Base-by-base conservation (phyloP, 441 rosid species). In the Euphorbia celastroides region DNA sequence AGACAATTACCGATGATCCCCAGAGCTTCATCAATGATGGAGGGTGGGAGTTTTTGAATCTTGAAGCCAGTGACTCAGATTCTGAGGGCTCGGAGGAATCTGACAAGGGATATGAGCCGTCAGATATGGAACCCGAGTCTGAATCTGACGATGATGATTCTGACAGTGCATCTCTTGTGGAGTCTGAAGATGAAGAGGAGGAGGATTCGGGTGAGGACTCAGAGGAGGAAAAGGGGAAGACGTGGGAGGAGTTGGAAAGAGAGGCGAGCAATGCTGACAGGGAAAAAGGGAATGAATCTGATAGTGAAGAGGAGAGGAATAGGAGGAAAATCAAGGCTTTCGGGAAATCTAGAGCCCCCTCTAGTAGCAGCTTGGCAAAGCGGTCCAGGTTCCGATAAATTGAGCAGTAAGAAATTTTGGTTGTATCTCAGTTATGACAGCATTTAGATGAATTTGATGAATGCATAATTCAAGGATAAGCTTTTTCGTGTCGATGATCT, bases 231-330 rank as follows among this genome's bases (percentile, higher is more conserved):
- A 85, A 87, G 62, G 98, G 98, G 7, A 88, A 83, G 84, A 90
- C 97, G 36, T 93, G 98, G 98, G 98, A 88, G 30, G 98, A 93
- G 78, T 80, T 90, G 62, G 97, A 90, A 78, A 87, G 96, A 74
- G 97, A 93, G 78, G 97, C 98, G 31, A 88, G 85, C 68, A 82
- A 88, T 74, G 97, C 96, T 16, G 97, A 93, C 68, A 86, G 84
- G 71, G 96, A 90, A 74, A 90, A 90, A 60, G 98, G 88, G 63
- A 76, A 36, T 51, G 93, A 90, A 41, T 90, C 87, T 0, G 98
- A 93, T 69, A 93, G 96, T 22, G 98, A 93, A 78, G 98, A 82
- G 76, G 98, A 93, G 65, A 80, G 93, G 68, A 87, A 82, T 80
- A 83, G 89, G 72, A 88, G 97, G 76, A 93, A 93, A 85, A 73